Evolutionary conservation across 768 basidiomycete species (phyloP), one percentile per base, ranked within the genome.

Genomic region (Cystobasidium onofrii): DNA sequence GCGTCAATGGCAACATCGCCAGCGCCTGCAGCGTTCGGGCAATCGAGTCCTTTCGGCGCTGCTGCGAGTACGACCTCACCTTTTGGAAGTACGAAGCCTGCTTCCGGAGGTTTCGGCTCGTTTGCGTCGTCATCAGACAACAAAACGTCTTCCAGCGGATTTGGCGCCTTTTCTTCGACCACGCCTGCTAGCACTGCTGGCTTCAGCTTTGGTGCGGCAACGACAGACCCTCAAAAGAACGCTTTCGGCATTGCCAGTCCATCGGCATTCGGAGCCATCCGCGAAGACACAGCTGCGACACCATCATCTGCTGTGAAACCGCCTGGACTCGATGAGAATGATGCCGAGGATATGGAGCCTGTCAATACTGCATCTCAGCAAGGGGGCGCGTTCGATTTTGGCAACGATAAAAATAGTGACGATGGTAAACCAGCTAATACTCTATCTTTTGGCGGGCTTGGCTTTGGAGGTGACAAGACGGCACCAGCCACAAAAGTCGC

Each of bases 321-420:
- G 3, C 31, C 69, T 23, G 69, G 69, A 12, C 54, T 71, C 23
- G 41, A 61, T 31, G 69, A 71, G 52, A 25, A 52, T 23, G 69
- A 71, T 36, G 69, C 55, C 18, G 69, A 71, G 15, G 23, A 31
- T 9, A 36, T 71, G 50, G 69, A 71, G 54, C 69, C 69, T 23
- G 69, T 54, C 23, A 34, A 15, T 12, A 55, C 54, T 29, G 50
- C 69, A 6, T 34, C 52, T 17, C 69, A 71, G 69, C n/a, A 60
- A 36, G 69, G 69, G 1, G 69, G 69, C 6, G 69, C 69, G 33
- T 54, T 71, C 15, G 69, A 71, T 34, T 71, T 71, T 31, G 55
- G 65, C 3, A 20, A 31, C 36, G 57, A 46, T 46, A 4, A 46
- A 18, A 25, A 9, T 7, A 64, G 36, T 36, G 43, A 39, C 29